Evolutionary conservation across 164 flowering plant species (phyloP).

Genomic region (Piper longum): DNA sequence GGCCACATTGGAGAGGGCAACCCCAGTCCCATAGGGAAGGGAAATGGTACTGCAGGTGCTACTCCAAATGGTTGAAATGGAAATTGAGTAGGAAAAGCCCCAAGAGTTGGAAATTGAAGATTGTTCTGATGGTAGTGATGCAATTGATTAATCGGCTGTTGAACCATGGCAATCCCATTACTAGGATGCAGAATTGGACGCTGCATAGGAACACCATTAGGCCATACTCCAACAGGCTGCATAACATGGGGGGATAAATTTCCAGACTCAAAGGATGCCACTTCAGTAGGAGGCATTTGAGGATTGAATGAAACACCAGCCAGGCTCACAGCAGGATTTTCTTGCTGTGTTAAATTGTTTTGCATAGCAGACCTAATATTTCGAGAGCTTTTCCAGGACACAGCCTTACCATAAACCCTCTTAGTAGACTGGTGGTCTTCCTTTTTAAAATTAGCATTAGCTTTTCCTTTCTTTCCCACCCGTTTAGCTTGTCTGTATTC

Average conservation of each 20-base stretch:
- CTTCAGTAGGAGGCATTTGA: constrained; percentile 7
- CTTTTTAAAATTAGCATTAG: constrained; percentile 25
- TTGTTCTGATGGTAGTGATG: constrained; percentile 14
- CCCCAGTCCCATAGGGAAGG: constrained; percentile 21
- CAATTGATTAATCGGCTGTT: background rate
- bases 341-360: constrained; percentile 1
- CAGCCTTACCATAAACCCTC: constrained; percentile 23
- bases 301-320: constrained; percentile 8
- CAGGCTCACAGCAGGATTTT: background rate
- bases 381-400: constrained; percentile 13
- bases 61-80: constrained; percentile 31
- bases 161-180: constrained; percentile 19
- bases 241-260: constrained; percentile 9
- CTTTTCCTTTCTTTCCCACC: constrained; percentile 42
- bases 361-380: constrained; percentile 7
- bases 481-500: constrained; percentile 52
- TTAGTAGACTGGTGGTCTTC: constrained; percentile 20
- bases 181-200: constrained; percentile 22
- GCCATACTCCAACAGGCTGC: constrained; percentile 18
- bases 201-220: constrained; percentile 25
- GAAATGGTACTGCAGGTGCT: constrained; percentile 22
- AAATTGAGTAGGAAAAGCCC: constrained; percentile 12
- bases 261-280: constrained; percentile 10
- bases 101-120: constrained; percentile 24
- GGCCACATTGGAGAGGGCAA: constrained; percentile 21